Percentiles rank a stretch among this genome's conserved stretches.
These are phyloP conservation scores for Sporopachydermia quercuum DNA, from an alignment of 805 yeast species.

Conservation along the genomic window DNA sequence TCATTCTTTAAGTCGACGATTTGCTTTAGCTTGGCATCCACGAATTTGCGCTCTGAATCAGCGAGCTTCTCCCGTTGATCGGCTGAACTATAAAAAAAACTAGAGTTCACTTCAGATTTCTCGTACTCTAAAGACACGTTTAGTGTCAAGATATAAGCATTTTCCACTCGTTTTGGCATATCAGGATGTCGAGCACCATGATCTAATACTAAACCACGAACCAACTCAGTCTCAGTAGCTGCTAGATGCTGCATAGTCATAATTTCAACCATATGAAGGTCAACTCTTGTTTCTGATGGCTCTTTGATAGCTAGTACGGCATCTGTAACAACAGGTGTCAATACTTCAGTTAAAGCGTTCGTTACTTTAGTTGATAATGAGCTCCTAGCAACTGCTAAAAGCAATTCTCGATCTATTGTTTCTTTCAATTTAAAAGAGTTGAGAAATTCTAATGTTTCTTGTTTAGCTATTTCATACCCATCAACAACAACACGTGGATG, in stretches of 20 bases:
- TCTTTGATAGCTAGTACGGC: constrained; percentile 73
- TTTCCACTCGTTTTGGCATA: constrained; percentile 81
- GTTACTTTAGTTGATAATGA: constrained; percentile 80
- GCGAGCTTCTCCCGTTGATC: constrained; percentile 94
- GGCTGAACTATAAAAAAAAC: constrained; percentile 86
- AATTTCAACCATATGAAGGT: constrained; percentile 93
- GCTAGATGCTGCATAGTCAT: constrained; percentile 95
- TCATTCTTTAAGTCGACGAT: constrained; percentile 87
- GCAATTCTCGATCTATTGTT: constrained; percentile 67
- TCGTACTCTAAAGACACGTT: constrained; percentile 95
- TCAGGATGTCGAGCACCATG: constrained; percentile 99
- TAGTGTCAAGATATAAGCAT: constrained; percentile 74
- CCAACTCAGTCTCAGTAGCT: constrained; percentile 67
- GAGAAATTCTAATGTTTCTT: constrained; percentile 53
- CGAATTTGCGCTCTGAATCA: constrained; percentile 83
- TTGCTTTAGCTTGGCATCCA: constrained; percentile 81
- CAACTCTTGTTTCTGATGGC: constrained; percentile 36
- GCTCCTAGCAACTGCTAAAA: constrained; percentile 83
- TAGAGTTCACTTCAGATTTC: constrained; percentile 93
- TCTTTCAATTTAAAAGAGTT: constrained; percentile 45
- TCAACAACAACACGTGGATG: constrained; percentile 92
- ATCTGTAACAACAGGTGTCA: constrained; percentile 92
- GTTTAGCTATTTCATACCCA: constrained; percentile 86
- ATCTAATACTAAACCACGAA: constrained; percentile 85
- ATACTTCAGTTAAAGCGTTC: constrained; percentile 57